Evolutionary conservation across 495 filamentous ascomycete species (phyloP).

Genomic region (Alectoria sarmentosa): DNA sequence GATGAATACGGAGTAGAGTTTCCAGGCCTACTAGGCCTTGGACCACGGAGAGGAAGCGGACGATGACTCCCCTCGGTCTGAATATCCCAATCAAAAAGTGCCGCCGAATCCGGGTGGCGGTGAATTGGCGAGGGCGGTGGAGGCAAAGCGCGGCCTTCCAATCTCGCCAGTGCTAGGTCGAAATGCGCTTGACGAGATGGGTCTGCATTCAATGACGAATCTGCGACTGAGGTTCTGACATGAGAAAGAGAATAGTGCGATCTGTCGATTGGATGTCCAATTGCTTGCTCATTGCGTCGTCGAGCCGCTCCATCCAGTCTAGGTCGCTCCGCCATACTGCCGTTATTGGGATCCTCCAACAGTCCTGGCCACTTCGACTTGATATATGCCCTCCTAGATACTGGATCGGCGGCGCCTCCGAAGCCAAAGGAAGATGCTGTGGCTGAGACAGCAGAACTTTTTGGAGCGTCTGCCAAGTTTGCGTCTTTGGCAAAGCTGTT

Average conservation of each 20-base stretch:
- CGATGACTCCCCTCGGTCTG: neutral
- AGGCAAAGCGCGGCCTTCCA: constrained; percentile 9
- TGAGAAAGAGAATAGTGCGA: neutral
- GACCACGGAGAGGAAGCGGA: neutral
- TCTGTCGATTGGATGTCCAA: neutral
- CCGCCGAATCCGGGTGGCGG: neutral
- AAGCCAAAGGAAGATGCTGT: neutral
- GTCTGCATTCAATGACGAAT: neutral
- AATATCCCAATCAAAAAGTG: neutral
- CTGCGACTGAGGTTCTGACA: neutral
- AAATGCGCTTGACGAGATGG: constrained; percentile 1
- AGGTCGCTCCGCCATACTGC: neutral
- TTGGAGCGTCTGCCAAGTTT: neutral
- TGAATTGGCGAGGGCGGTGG: neutral
- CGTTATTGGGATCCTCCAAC: neutral
- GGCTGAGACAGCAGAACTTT: neutral
- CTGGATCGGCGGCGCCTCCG: neutral
- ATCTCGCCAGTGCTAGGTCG: constrained; percentile 6
- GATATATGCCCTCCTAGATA: neutral
- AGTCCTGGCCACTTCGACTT: constrained; percentile 1
- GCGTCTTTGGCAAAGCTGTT: constrained; percentile 12
- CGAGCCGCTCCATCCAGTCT: neutral
- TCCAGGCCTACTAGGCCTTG: neutral
- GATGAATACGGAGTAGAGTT: neutral
- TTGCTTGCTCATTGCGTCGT: constrained; percentile 1